These are phyloP conservation scores for Ottelia alismoides DNA, from an alignment of 106 monocot species.

Conservation along the genomic window DNA sequence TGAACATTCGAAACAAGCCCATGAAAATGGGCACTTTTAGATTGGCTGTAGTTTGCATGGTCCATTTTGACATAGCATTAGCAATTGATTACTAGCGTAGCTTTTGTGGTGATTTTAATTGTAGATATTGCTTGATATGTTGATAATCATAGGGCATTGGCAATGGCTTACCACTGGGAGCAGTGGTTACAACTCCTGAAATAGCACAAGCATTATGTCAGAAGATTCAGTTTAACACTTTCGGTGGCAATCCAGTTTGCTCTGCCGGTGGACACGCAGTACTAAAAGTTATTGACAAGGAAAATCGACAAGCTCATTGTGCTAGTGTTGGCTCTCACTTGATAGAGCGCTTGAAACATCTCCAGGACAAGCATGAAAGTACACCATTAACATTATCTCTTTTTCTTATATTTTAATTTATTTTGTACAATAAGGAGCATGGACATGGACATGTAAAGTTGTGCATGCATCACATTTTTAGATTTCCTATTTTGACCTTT, in stretches of 20 bases:
- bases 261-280: slow-evolving; percentile 90
- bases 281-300: slow-evolving; percentile 87
- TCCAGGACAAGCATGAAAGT: slow-evolving; percentile 89
- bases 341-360: slow-evolving; percentile 46
- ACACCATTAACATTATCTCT: too few species aligned
- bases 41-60: too few species aligned
- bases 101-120: neutral
- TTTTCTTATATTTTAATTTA: too few species aligned
- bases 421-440: too few species aligned
- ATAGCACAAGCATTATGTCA: slow-evolving; percentile 83
- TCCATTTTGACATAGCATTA: too few species aligned
- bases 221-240: slow-evolving; percentile 91
- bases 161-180: slow-evolving; percentile 92
- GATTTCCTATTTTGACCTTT: too few species aligned
- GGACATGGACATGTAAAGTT: too few species aligned
- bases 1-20: neutral
- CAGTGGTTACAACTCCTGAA: slow-evolving; percentile 95
- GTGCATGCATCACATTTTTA: too few species aligned
- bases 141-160: slow-evolving; percentile 98
- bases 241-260: slow-evolving; percentile 95
- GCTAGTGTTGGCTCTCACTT: slow-evolving; percentile 73
- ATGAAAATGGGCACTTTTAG: too few species aligned
- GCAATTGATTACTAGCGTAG: too few species aligned
- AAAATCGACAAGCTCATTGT: slow-evolving; percentile 76
- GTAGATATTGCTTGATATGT: neutral